Evolutionary conservation across 257 asterid genomes (phyloP).

Genomic region (Voacanga thouarsii): DNA sequence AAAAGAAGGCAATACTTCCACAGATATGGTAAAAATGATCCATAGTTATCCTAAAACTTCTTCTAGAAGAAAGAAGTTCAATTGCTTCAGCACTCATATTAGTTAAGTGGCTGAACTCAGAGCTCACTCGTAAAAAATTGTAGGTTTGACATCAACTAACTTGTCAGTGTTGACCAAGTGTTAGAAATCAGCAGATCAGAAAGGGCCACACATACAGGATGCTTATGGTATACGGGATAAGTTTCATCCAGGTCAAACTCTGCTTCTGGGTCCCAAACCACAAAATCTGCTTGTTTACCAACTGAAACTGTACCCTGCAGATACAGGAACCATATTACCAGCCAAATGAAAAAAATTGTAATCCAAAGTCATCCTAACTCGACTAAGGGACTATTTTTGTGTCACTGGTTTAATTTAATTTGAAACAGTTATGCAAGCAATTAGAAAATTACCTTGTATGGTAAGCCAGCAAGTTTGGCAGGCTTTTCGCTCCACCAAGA

Average conservation of each 20-base stretch:
- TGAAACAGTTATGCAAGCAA: background rate
- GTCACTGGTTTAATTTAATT: background rate
- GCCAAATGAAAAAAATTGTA: too few relatives aligned
- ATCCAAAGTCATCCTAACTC: background rate
- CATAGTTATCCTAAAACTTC: background rate
- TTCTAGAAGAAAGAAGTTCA: background rate
- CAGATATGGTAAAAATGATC: background rate
- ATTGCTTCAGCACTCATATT: background rate
- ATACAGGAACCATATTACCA: background rate
- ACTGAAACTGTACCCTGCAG: slow-evolving; percentile 64
- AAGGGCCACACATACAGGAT: slow-evolving; percentile 45
- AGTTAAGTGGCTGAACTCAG: background rate
- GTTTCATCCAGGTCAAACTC: slow-evolving; percentile 61
- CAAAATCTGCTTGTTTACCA: slow-evolving; percentile 82
- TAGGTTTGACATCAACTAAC: too few relatives aligned
- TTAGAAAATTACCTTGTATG: slow-evolving; percentile 47
- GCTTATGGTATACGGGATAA: slow-evolving; percentile 58
- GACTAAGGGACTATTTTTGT: too few relatives aligned
- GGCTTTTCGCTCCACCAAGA: slow-evolving; percentile 98
- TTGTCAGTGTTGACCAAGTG: background rate
- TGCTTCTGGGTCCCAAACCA: slow-evolving; percentile 84
- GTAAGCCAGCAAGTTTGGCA: slow-evolving; percentile 82
- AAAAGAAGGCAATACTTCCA: background rate
- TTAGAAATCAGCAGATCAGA: background rate
- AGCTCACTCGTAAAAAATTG: background rate